These are phyloP conservation scores for Periconia sp. DNA, from an alignment of 2,329 filamentous ascomycete genomes.

Conservation along the genomic window DNA sequence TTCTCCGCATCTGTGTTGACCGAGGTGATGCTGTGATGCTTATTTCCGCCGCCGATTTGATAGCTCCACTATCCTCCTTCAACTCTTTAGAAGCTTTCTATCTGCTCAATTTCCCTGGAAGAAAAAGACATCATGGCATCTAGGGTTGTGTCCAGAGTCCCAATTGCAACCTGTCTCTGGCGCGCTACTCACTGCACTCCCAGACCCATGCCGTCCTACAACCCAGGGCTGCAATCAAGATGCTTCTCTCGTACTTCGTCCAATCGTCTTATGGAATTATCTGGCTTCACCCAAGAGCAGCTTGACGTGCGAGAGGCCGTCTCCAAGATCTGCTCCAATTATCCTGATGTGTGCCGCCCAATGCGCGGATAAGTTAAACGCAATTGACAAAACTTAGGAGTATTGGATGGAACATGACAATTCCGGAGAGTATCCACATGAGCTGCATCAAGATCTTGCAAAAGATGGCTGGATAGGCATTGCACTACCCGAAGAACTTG, in stretches of 20 bases:
- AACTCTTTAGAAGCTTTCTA: too few relatives aligned
- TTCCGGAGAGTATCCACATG: slow-evolving; percentile 71
- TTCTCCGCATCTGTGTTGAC: too few relatives aligned
- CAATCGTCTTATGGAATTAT: slow-evolving; percentile 68
- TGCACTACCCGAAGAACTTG: slow-evolving; percentile 74
- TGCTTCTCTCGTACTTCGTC: slow-evolving; percentile 36
- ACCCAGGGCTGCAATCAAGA: slow-evolving; percentile 15
- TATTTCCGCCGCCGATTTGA: too few relatives aligned
- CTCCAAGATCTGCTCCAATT: slow-evolving; percentile 71
- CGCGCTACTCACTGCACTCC: too few relatives aligned
- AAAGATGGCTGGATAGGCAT: slow-evolving; percentile 82
- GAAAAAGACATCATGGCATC: too few relatives aligned
- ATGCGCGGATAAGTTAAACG: neutral
- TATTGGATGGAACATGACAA: slow-evolving; percentile 81
- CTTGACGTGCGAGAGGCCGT: slow-evolving; percentile 74
- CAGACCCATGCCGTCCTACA: neutral
- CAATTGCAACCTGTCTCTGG: too few relatives aligned
- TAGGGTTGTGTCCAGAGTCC: too few relatives aligned
- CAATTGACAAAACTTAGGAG: slow-evolving; percentile 50
- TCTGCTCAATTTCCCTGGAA: too few relatives aligned
- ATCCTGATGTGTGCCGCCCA: slow-evolving; percentile 52
- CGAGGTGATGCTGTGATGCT: too few relatives aligned
- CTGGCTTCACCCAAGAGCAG: slow-evolving; percentile 74
- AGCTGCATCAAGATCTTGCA: slow-evolving; percentile 76
- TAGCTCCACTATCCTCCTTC: too few relatives aligned